Base-by-base conservation (phyloP, 768 basidiomycete species). In the Agaricus sinodeliciosus region DNA sequence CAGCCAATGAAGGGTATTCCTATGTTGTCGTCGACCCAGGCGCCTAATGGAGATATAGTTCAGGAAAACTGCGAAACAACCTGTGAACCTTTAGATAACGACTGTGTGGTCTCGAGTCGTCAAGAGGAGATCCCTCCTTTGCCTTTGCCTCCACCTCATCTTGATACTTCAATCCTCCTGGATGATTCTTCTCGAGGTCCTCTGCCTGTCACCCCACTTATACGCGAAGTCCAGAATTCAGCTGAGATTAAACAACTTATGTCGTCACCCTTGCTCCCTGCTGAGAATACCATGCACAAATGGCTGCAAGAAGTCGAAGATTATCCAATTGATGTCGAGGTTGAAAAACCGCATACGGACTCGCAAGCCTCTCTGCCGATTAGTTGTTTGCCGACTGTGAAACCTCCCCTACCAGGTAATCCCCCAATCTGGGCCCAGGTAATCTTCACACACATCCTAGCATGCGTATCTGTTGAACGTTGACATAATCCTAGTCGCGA, bases 401-500 rank as follows among this genome's bases (percentile, higher is more conserved):
- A 48, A 18, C 46, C 60, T 7, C 62, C 66, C 1, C 55, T 72
- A n/a, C 58, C 54, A 7, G 26, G 16, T 0, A 60, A 59, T 50
- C 75, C 75, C 15, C 75, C 71, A 3, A 69, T 76, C 16, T 77
- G 76, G 76, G 69, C 74, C 6, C 59, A 72, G 59, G 75, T 75
- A 59, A 59, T 60, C 45, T 42, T 25, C 15, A 50, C 27, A 28
- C 27, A 39, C 25, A 22, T 28, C 22, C 9, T 22, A 8, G 40
- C 8, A 47, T 36, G 18, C 37, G 43, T 19, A 45, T 39, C 15
- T 19, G 55, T 26, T 59, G 9, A 57, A 35, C 19, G 27, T 22
- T 57, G 16, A 46, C 49, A 18, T 22, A 39, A 8, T 48, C 12
- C 35, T 35, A 90, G 88, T 85, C 87, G 22, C 80, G 90, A 39